These are phyloP conservation scores for Sporothrix phasma DNA, from an alignment of 2,329 filamentous ascomycete genomes.

Conservation along the genomic window DNA sequence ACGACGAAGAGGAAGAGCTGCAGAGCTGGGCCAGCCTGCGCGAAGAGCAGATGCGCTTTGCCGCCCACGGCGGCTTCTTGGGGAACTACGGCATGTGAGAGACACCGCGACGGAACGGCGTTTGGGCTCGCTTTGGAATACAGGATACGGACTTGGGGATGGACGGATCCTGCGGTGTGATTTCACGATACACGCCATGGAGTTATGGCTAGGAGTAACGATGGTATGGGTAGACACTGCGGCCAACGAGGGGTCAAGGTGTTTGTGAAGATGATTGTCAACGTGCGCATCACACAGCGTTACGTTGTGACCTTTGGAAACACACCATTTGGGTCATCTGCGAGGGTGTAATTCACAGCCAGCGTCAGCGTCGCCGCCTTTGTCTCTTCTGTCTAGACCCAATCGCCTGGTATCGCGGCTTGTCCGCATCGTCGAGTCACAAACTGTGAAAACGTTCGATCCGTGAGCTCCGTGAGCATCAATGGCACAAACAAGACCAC, in stretches of 20 bases:
- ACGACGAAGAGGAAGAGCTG: slow-evolving; percentile 55
- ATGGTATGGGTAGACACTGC: too few species aligned
- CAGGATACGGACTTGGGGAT: too few species aligned
- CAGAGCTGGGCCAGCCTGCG: slow-evolving; percentile 68
- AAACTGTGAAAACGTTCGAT: slow-evolving; percentile 35
- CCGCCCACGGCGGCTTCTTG: slow-evolving; percentile 23
- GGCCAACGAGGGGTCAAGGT: too few species aligned
- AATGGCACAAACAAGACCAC: slow-evolving; percentile 41
- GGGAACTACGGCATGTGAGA: neutral
- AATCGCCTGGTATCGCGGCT: neutral
- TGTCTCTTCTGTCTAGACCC: neutral
- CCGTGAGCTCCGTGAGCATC: slow-evolving; percentile 28
- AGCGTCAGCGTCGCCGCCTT: neutral
- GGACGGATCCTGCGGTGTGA: too few species aligned
- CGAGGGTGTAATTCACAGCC: slow-evolving; percentile 22
- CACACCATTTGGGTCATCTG: slow-evolving; percentile 24
- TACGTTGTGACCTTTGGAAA: too few species aligned
- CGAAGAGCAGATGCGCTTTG: slow-evolving; percentile 58
- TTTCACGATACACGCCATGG: too few species aligned
- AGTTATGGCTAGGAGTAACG: too few species aligned
- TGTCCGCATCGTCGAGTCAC: slow-evolving; percentile 22
- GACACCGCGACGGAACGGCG: too few species aligned
- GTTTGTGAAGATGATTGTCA: too few species aligned
- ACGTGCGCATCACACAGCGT: too few species aligned
- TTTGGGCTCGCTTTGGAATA: too few species aligned